Percentiles rank a stretch among this genome's conserved stretches.
Conservation (phyloP, 352 stramenopile species). For the Phytophthora cactorum region DNA sequence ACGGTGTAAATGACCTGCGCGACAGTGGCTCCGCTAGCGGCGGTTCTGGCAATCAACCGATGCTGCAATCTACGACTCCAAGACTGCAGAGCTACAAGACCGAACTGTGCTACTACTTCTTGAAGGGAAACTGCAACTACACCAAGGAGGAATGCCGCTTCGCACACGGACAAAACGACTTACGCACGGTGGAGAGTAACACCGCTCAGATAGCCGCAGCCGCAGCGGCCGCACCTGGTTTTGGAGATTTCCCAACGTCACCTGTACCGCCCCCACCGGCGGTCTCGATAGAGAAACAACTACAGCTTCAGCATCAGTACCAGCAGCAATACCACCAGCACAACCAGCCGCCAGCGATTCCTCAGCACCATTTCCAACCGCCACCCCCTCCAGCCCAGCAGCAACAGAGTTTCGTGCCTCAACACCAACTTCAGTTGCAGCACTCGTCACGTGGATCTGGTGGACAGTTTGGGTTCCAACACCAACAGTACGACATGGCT, state of each 20-base stretch:
- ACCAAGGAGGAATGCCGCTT: conserved; percentile 89
- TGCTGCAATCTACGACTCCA: conserved; percentile 56
- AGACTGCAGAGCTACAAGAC: conserved; percentile 91
- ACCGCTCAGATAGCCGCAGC: conserved; percentile 63
- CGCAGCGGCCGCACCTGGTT: conserved; percentile 23
- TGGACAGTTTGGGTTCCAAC: conserved; percentile 43
- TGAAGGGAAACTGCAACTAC: conserved; percentile 91
- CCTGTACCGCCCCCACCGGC: conserved; percentile 33
- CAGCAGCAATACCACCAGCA: conserved; percentile 64
- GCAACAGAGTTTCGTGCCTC: conserved; percentile 42
- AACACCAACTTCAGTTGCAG: conserved; percentile 52
- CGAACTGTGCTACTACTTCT: conserved; percentile 89
- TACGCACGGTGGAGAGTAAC: conserved; percentile 86
- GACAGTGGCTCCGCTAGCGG: conserved; percentile 36
- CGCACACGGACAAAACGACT: conserved; percentile 79
- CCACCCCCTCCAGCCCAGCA: conserved; percentile 36
- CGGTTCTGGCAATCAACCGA: conserved; percentile 29
- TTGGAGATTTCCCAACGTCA: conserved; percentile 32
- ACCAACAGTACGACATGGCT: conserved; percentile 45
- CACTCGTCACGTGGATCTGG: conserved; percentile 26
- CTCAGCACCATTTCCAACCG: conserved; percentile 44
- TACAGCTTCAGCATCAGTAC: conserved; percentile 71
- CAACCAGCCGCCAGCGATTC: conserved; percentile 45
- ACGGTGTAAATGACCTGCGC: conserved; percentile 79
- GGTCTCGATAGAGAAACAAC: conserved; percentile 52